Base-by-base conservation (phyloP, 139 green algal species). In the Edaphochlamys debaryana region DNA sequence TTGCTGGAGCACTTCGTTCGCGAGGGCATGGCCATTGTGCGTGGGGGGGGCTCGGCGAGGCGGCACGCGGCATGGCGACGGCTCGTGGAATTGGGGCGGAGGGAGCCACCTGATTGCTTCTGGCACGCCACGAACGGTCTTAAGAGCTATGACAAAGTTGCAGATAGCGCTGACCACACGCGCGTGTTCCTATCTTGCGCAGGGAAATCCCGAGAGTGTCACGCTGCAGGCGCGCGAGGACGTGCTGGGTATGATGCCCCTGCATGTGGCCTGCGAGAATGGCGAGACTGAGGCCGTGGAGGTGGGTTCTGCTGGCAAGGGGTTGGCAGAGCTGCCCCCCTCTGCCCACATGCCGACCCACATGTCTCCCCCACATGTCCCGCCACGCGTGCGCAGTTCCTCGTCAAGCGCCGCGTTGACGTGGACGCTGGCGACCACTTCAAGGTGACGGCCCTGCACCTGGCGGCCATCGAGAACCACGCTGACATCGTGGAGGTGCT, bases 401-500 rank as follows among this genome's bases (percentile, higher is more conserved):
- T 90, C 4, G 85, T 90, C 13, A 88, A 82, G 69, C 85, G 82
- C 71, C 86, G 78, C 37, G 84, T 93, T 5, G 89, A 93, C 41
- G 32, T 93, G 27, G 84, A 93, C 73, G 86, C 84, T 8, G 86
- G 89, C 0, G 89, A 93, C 82, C 85, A 82, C 48, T 86, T 79
- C 48, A 68, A 72, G 22, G 85, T 90, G 2, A 90, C 87, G 1
- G 70, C 89, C 0, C 42, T 93, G 58, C 89, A 93, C 78, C 63
- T 93, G 3, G 89, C 89, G 3, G 36, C 69, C 7, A 91, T 93
- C 15, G 87, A 87, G 60, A 41, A 84, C 69, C 70, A 89, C 56
- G 25, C 74, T 19, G 67, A 83, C 23, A 71, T 89, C 9, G 73
- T 89, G 20, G 42, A 88, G 36, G 56, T 85, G 42, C 64, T 92